phyloP scores from a whole-genome alignment of 2,329 filamentous ascomycete species.

The Claviceps arundinis region DNA sequence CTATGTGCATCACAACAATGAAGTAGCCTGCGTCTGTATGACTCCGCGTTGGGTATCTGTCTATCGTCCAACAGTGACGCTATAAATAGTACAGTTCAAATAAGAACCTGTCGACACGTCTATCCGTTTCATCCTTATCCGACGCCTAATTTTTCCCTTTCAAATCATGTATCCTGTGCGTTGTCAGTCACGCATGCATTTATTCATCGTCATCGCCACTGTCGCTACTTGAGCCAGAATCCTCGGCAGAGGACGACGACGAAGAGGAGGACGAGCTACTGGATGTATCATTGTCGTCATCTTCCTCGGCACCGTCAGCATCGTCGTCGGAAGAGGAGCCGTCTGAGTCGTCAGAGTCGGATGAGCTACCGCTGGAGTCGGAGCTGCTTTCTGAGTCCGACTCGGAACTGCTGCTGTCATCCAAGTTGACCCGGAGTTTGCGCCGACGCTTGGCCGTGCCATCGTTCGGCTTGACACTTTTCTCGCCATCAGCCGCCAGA shows the following conservation, averaged over 20 bases:
- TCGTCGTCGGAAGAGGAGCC: slow-evolving; percentile 16
- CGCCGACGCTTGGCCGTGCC: slow-evolving; percentile 34
- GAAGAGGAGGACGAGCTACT: slow-evolving; percentile 31
- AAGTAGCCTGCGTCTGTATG: not conserved
- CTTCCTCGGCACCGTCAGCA: slow-evolving; percentile 7
- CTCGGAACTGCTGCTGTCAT: slow-evolving; percentile 28
- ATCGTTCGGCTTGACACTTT: slow-evolving; percentile 31
- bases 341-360: slow-evolving; percentile 22
- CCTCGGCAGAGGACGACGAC: slow-evolving; percentile 22
- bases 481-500: slow-evolving; percentile 19
- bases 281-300: slow-evolving; percentile 19
- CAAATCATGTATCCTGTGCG: not conserved
- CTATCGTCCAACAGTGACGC: slow-evolving; percentile 2
- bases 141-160: not conserved
- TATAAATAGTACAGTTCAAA: slow-evolving; percentile 8
- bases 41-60: slow-evolving; percentile 5
- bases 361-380: slow-evolving; percentile 23
- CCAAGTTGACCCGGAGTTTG: slow-evolving; percentile 36
- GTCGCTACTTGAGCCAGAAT: slow-evolving; percentile 17
- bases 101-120: not conserved
- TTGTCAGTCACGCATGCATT: not conserved
- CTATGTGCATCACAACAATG: too few relatives aligned
- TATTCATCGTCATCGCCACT: slow-evolving; percentile 4
- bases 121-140: not conserved
- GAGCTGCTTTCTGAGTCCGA: slow-evolving; percentile 17